A percentile compares a stretch with the other conserved stretches of the same genome.
Conservation (phyloP, 2,329 filamentous ascomycete species). For the Chaetomiaceae sp. region DNA sequence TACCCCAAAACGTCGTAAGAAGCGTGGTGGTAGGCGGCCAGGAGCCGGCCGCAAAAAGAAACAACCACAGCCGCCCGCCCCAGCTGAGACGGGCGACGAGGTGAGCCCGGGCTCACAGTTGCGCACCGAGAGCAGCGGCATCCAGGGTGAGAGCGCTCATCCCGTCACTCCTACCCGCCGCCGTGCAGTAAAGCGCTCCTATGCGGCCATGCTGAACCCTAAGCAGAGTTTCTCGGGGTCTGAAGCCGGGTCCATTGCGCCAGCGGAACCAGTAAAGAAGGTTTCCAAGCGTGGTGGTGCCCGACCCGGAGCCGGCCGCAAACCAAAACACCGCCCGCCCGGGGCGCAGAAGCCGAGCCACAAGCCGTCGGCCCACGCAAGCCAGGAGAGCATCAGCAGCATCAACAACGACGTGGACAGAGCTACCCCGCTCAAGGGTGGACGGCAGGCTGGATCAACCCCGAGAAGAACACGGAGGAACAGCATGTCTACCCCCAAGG, state of each 20-base stretch:
- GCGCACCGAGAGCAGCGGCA: not conserved
- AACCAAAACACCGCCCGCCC: constrained; percentile 23
- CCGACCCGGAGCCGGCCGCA: constrained; percentile 27
- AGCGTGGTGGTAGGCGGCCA: constrained; percentile 25
- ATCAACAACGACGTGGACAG: constrained; percentile 5
- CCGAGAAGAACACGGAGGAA: not conserved
- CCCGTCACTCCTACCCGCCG: constrained; percentile 6
- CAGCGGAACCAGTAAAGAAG: constrained; percentile 15
- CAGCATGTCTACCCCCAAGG: not conserved
- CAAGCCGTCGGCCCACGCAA: not conserved
- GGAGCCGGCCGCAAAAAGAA: constrained; percentile 29
- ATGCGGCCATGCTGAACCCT: constrained; percentile 6
- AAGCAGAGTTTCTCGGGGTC: constrained; percentile 5
- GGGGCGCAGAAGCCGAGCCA: not conserved
- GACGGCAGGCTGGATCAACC: not conserved
- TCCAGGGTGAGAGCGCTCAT: not conserved
- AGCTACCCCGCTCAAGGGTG: constrained; percentile 4
- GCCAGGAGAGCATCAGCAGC: constrained; percentile 11
- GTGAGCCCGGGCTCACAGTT: constrained; percentile 7
- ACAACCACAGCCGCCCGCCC: constrained; percentile 1
- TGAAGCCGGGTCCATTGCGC: not conserved
- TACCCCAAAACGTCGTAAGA: constrained; percentile 18
- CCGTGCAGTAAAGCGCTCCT: constrained; percentile 5
- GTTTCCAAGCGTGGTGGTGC: constrained; percentile 26
- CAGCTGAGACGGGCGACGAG: constrained; percentile 1